Percentiles rank a stretch among this genome's conserved stretches.
Conservation (phyloP, 495 filamentous ascomycete species). For the Hypoxylon lienhwacheense region DNA sequence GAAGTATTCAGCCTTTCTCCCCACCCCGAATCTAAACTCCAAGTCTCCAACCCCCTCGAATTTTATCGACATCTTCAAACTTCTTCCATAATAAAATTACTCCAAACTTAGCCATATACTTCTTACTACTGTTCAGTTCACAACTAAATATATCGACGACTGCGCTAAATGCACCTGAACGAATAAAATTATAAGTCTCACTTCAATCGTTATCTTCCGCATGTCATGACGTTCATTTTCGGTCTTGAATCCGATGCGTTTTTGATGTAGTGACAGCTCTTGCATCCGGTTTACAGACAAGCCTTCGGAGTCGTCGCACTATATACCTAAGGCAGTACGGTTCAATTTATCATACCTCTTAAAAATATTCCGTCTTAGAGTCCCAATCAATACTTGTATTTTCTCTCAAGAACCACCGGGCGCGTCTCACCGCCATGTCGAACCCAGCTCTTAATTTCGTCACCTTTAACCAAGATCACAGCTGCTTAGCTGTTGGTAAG, state of each 20-base stretch:
- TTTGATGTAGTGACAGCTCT: conserved; percentile 15
- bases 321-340: not conserved
- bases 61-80: conserved; percentile 11
- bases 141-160: not conserved
- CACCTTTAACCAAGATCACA: conserved; percentile 99
- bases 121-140: not conserved
- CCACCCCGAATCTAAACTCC: conserved; percentile 19
- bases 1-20: conserved; percentile 4
- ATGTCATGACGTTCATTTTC: conserved; percentile 28
- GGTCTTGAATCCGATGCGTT: conserved; percentile 15
- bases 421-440: conserved; percentile 42
- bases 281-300: conserved; percentile 4
- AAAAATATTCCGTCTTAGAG: not conserved
- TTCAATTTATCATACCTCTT: not conserved
- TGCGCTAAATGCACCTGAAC: not conserved
- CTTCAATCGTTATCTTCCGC: conserved; percentile 3
- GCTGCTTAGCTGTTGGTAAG: conserved; percentile 89
- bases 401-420: not conserved
- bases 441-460: conserved; percentile 87
- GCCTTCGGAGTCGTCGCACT: conserved; percentile 1
- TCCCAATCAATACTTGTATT: not conserved
- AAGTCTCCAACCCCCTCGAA: conserved; percentile 33
- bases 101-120: conserved; percentile 1
- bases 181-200: conserved; percentile 15
- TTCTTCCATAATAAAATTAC: not conserved